A percentile compares a stretch with the other conserved stretches of the same genome.
Evolutionary conservation across 345 rosid genomes (phyloP).

Genomic region (Triadica sebifera): DNA sequence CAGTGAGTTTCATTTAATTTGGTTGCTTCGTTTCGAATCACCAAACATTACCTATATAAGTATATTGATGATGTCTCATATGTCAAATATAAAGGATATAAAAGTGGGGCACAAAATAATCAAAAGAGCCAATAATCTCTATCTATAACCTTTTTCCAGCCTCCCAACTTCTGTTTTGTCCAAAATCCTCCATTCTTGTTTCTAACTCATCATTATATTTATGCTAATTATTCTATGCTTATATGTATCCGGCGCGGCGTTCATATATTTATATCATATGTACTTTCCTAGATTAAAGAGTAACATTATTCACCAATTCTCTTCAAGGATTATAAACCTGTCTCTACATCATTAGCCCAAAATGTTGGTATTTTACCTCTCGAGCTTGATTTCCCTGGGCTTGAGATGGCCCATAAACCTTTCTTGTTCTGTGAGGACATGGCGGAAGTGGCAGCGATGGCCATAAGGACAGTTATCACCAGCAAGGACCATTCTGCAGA

Average conservation of each 20-base stretch:
- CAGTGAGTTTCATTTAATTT: not conserved
- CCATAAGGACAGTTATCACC: conserved; percentile 80
- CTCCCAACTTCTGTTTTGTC: not conserved
- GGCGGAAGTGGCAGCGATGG: conserved; percentile 95
- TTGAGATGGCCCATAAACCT: conserved; percentile 16
- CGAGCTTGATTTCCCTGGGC: conserved; percentile 6
- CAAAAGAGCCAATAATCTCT: not conserved
- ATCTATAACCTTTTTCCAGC: not conserved
- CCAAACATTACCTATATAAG: not conserved
- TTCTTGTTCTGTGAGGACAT: conserved; percentile 79
- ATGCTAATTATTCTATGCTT: not conserved
- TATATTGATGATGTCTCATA: not conserved
- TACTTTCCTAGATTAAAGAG: conserved; percentile 7
- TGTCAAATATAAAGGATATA: not conserved
- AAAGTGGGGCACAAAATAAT: not conserved
- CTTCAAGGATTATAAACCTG: conserved; percentile 11
- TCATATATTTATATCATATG: conserved; percentile 1
- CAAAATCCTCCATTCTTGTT: not conserved
- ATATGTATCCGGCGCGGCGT: conserved; percentile 8
- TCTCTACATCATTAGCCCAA: conserved; percentile 17
- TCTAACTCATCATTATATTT: not conserved
- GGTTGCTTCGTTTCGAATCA: conserved; percentile 11
- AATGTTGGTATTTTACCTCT: conserved; percentile 16
- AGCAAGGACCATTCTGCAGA: conserved; percentile 71
- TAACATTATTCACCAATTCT: conserved; percentile 13